Evolutionary conservation across 768 basidiomycete species (phyloP).

Genomic region (Udeniomyces megalosporus): DNA sequence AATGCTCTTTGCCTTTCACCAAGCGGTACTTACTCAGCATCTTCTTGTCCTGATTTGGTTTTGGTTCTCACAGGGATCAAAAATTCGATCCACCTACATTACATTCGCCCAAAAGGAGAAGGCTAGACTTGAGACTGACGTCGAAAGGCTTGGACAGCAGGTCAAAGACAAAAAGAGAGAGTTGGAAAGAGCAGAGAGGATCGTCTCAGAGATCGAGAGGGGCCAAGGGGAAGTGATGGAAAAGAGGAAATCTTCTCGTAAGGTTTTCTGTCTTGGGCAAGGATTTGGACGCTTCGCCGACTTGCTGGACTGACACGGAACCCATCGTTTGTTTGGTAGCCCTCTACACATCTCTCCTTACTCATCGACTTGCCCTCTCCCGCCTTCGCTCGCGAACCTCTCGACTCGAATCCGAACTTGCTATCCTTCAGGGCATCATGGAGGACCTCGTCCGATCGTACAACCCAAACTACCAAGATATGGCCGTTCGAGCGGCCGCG

Average conservation of each 20-base stretch:
- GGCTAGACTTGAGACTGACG: conserved; percentile 53
- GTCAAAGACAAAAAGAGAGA: conserved; percentile 52
- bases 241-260: conserved; percentile 72
- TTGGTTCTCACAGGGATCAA: conserved; percentile 48
- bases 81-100: conserved; percentile 79
- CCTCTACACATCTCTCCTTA: conserved; percentile 55
- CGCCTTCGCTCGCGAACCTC: conserved; percentile 58
- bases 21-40: neutral
- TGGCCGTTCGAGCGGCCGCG: conserved; percentile 94
- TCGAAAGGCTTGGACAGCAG: conserved; percentile 32
- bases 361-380: conserved; percentile 57
- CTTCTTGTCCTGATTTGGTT: neutral
- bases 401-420: conserved; percentile 57
- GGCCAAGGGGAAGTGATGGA: conserved; percentile 65
- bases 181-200: conserved; percentile 49
- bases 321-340: conserved; percentile 36
- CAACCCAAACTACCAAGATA: conserved; percentile 98
- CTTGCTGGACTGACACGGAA: no score
- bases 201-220: conserved; percentile 50
- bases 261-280: no score
- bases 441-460: conserved; percentile 64
- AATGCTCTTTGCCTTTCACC: neutral
- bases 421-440: conserved; percentile 65
- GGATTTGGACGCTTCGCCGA: no score
- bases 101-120: conserved; percentile 77